Base-by-base conservation (phyloP, 169 alveolate genomes). In the Cryptosporidium andersoni region DNA sequence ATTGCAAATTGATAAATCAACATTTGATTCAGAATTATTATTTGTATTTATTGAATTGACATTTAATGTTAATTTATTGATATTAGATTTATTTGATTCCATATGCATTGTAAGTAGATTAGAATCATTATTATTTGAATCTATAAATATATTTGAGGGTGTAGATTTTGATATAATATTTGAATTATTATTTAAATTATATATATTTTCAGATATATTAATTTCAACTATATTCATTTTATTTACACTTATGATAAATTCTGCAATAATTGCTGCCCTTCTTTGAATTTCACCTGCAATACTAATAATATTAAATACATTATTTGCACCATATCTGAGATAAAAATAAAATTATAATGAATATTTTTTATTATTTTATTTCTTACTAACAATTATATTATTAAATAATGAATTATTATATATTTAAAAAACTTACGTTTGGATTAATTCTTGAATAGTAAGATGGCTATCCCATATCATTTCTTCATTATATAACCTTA, bases 381-480 rank as follows among this genome's bases (percentile, higher is more conserved):
- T 25, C 25, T 25, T 25, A 25, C 25, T 25, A 25, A 25, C 0
- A 25, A 25, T 25, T 25, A 25, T n/a, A 16, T 12, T 47, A 42
- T 64, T 43, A 45, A 16, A 25, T 25, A 25, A 25, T 25, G 25
- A 0, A 25, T 0, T 25, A 25, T 4, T 47, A 7, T 25, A 40
- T 39, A 37, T 42, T 11, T 39, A n/a, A 64, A 6, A 39, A n/a
- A 74, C 85, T 55, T 74, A 74, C 85, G 14, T 62, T 58, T 74
- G 40, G 42, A 74, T 74, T 40, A 74, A 53, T 12, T 56, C 36
- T 16, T 74, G 85, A 43, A 74, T 14, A 3, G 55, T 56, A 6
- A 74, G 34, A 47, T 74, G 85, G 4, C 74, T 58, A 43, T 74
- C 85, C 85, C 85, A 74, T 12, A 74, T 48, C 45, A 55, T 74